Base-by-base conservation (phyloP, 352 stramenopile species). In the Phytophthora agathidicida region DNA sequence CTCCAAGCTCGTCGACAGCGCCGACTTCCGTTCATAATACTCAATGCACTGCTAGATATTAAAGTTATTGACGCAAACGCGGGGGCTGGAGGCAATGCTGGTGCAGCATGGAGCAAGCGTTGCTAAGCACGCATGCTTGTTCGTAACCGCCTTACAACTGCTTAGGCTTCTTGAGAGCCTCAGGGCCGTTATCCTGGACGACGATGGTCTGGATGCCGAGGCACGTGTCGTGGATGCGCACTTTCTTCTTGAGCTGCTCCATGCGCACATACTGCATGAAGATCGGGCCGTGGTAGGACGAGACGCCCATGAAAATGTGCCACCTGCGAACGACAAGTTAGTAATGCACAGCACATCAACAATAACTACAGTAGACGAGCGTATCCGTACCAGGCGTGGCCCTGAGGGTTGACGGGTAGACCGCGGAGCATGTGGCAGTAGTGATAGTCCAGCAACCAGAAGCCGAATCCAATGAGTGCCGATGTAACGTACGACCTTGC, bases 261-360 rank as follows among this genome's bases (percentile, higher is more conserved):
- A 85, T 80, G 20, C 83, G 83, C 35, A 93, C 80, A 60, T 88
- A 93, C 65, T 93, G 83, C 83, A 91, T 91, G 48, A 91, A 93
- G 23, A 93, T 76, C 0, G 81, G 80, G 9, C 83, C 83, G 54
- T 90, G 75, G 65, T 93, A 93, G 3, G 60, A 80, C 20, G 79
- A 83, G n/a, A 93, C 61, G 31, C 81, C 80, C 71, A 89, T 89
- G 66, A 93, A 83, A 19, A 91, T 69, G 63, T 93, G 83, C 81
- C 83, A 93, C 75, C 75, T 84, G 35, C 6, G 17, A 27, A 35
- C 5, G 30, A 27, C 16, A 26, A 39, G 39, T 51, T 45, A 52
- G 41, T 32, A 28, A 60, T 24, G 7, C 3, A 56, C 11, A 13
- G n/a, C 10, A 50, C 17, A 57, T 14, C 11, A 20, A 41, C 30